Evolutionary conservation across 306 rosid species (phyloP).

Genomic region (Gleditsia sinensis): DNA sequence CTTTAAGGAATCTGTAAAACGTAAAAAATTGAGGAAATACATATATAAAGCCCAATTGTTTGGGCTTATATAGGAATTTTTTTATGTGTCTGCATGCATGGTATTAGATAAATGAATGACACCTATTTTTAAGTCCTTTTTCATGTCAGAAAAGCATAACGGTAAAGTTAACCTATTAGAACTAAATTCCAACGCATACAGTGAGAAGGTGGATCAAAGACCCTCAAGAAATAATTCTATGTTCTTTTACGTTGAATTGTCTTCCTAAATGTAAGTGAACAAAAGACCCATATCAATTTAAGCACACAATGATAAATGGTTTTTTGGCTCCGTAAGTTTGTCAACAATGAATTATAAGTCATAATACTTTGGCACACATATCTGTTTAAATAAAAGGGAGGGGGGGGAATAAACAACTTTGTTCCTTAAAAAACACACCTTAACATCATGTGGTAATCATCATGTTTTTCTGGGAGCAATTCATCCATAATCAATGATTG

Average conservation of each 20-base stretch:
- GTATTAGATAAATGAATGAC: not conserved
- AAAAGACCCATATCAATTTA: not conserved
- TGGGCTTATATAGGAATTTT: not conserved
- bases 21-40: conserved; percentile 4
- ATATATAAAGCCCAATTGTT: not conserved
- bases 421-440: conserved; percentile 44
- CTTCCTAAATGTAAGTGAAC: not conserved
- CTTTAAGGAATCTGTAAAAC: conserved; percentile 78
- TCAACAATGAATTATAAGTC: not conserved
- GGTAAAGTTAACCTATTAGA: not conserved
- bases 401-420: no score
- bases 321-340: not conserved
- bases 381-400: no score
- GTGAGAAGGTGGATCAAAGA: not conserved
- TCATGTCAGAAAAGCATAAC: not conserved
- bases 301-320: not conserved
- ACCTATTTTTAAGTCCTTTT: not conserved
- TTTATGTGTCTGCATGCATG: not conserved
- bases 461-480: conserved; percentile 69
- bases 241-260: not conserved
- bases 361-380: not conserved
- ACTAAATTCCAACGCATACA: not conserved
- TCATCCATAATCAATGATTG: conserved; percentile 81
- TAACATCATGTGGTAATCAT: conserved; percentile 94
- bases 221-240: not conserved